Percentiles rank a stretch among this genome's conserved stretches.
Conservation (phyloP, 768 basidiomycete genomes). For the Mrakia blollopis region DNA sequence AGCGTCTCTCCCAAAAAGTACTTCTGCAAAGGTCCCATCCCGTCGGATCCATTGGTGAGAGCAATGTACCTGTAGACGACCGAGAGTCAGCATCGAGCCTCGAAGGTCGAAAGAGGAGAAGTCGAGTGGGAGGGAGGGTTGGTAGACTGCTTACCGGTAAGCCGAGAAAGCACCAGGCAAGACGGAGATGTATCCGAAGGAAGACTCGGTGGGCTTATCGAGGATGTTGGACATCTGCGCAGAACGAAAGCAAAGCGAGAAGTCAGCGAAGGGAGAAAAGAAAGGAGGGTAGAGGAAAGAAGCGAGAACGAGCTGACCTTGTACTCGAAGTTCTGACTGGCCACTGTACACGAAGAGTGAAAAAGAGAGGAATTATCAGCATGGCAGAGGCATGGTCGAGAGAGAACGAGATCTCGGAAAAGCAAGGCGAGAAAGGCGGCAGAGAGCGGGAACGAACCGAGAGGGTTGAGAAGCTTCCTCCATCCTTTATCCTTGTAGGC, state of each 20-base stretch:
- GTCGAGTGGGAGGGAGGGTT: neutral
- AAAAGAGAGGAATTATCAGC: too few relatives aligned
- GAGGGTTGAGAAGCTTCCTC: constrained; percentile 29
- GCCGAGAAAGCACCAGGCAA: constrained; percentile 26
- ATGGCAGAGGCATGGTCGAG: neutral
- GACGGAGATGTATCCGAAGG: constrained; percentile 57
- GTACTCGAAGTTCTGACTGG: constrained; percentile 31
- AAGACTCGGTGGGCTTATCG: constrained; percentile 51
- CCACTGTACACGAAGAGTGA: neutral
- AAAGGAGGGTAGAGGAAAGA: too few relatives aligned
- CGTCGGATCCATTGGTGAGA: constrained; percentile 55
- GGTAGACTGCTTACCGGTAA: neutral
- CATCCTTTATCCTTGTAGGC: constrained; percentile 24
- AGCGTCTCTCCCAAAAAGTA: constrained; percentile 97
- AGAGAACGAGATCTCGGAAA: too few relatives aligned
- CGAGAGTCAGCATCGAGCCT: neutral
- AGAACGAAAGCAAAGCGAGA: too few relatives aligned
- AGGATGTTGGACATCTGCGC: constrained; percentile 64
- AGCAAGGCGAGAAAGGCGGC: neutral
- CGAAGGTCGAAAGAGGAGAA: neutral
- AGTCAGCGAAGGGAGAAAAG: too few relatives aligned
- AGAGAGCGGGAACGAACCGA: constrained; percentile 12
- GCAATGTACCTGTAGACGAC: constrained; percentile 50
- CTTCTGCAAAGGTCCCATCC: constrained; percentile 43
- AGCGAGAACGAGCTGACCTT: constrained; percentile 23